Evolutionary conservation across 2,329 filamentous ascomycete genomes (phyloP).

Genomic region (Alternaria sp.): DNA sequence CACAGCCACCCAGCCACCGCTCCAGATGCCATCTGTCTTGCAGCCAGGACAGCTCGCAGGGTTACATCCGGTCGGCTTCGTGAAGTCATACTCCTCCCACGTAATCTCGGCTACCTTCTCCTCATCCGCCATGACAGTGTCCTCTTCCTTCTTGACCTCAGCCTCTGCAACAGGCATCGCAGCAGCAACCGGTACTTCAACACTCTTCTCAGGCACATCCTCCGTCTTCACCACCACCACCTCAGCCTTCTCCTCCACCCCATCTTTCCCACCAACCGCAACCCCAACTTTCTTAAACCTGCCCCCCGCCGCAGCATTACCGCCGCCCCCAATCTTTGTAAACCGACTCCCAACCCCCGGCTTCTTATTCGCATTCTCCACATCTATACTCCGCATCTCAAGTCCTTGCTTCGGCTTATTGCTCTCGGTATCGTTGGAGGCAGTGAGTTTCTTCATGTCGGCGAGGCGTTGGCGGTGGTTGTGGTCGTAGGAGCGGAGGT

Average conservation of each 20-base stretch:
- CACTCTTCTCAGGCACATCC: slow-evolving; percentile 35
- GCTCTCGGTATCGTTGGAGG: slow-evolving; percentile 32
- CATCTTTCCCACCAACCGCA: slow-evolving; percentile 18
- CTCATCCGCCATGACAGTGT: slow-evolving; percentile 34
- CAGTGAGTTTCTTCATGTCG: slow-evolving; percentile 75
- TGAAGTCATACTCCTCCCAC: slow-evolving; percentile 60
- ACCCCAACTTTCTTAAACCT: slow-evolving; percentile 76
- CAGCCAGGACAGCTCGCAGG: slow-evolving; percentile 32
- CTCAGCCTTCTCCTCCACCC: not conserved
- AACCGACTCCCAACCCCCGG: slow-evolving; percentile 29
- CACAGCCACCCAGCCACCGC: slow-evolving; percentile 58
- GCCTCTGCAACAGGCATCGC: not conserved
- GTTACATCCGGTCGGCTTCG: slow-evolving; percentile 58
- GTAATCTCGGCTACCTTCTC: slow-evolving; percentile 34
- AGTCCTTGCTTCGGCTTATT: slow-evolving; percentile 25
- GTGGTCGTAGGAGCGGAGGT: slow-evolving; percentile 94
- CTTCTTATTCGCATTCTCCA: slow-evolving; percentile 25
- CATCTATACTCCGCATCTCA: slow-evolving; percentile 35
- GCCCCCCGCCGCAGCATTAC: slow-evolving; percentile 31
- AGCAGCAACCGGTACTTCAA: slow-evolving; percentile 17
- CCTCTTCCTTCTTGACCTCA: slow-evolving; percentile 14
- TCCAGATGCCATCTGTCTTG: slow-evolving; percentile 33
- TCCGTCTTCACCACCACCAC: slow-evolving; percentile 40
- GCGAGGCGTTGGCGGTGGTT: slow-evolving; percentile 77
- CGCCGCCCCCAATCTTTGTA: slow-evolving; percentile 33